Evolutionary conservation across 2,329 filamentous ascomycete species (phyloP), one percentile per base, ranked within the genome.

Genomic region (Diaporthe destruens): DNA sequence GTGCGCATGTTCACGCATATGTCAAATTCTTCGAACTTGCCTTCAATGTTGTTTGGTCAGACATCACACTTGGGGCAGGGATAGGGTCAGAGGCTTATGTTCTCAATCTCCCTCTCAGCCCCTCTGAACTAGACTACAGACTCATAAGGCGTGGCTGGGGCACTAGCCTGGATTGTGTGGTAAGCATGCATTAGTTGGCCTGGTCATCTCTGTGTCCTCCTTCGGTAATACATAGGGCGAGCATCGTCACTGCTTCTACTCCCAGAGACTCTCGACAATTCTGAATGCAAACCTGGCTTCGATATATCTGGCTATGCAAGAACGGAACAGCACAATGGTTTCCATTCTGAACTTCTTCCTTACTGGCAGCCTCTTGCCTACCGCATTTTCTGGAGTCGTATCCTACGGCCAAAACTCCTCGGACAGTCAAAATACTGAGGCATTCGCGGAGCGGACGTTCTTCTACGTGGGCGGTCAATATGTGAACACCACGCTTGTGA

Each of bases 401-500:
- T 16, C 61, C 7, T 34, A 18, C 18, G 47, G 7, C 4, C 44
- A 66, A 20, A 29, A 9, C 16, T 3, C 29, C 8, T 14, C 23
- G 12, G n/a, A 32, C 7, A 9, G 32, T 44, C n/a, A 20, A 12
- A 36, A 12, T 2, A 53, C 23, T 1, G 61, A 66, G 32, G n/a
- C 61, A 53, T 23, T 20, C 8, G 47, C 61, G 2, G 61, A 53
- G 61, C 29, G 61, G 5, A 53, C 61, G 1, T 67, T 51, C 20
- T 67, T 71, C 8, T 67, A 67, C 6, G 61, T 71, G 0, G 69
- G 69, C 2, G 69, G 69, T 4, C 39, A 71, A 34, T 71, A 71
- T 51, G 32, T 44, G 1, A 67, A 67, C 7, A 16, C n/a, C n/a
- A n/a, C 61, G 14, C 36, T 53, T 7, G 61, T 66, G 16, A 53